Evolutionary conservation across 1,284 basidiomycete species (phyloP).

Genomic region (Sparassis latifolia): DNA sequence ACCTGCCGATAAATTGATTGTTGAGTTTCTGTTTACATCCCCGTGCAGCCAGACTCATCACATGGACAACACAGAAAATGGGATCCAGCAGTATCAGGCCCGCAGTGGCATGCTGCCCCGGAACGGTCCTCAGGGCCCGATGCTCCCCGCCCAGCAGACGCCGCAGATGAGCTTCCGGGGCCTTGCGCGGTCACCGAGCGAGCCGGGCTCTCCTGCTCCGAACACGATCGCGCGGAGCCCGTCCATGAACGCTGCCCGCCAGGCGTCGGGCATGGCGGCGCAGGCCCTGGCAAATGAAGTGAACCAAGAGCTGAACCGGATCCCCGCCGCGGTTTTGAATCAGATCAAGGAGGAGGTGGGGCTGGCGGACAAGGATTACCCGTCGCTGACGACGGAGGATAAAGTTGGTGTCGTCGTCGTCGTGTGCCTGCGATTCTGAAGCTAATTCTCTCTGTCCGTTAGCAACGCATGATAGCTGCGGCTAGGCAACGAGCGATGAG

Average conservation of each 20-base stretch:
- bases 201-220: slow-evolving; percentile 44
- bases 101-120: slow-evolving; percentile 49
- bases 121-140: slow-evolving; percentile 27
- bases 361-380: slow-evolving; percentile 42
- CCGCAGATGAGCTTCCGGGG: slow-evolving; percentile 34
- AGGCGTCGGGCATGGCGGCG: slow-evolving; percentile 26
- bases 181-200: slow-evolving; percentile 45
- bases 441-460: not conserved
- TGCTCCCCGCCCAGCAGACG: slow-evolving; percentile 29
- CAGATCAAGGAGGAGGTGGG: slow-evolving; percentile 40
- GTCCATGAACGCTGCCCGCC: slow-evolving; percentile 37
- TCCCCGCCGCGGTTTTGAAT: slow-evolving; percentile 28
- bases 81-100: slow-evolving; percentile 22
- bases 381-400: slow-evolving; percentile 38
- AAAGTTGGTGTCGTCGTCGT: slow-evolving; percentile 39
- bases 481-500: slow-evolving; percentile 48
- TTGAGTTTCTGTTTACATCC: too few species aligned
- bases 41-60: too few species aligned
- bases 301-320: slow-evolving; percentile 30
- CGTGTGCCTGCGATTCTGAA: slow-evolving; percentile 5
- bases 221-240: slow-evolving; percentile 50
- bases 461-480: slow-evolving; percentile 36
- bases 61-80: too few species aligned
- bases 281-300: slow-evolving; percentile 12
- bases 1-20: too few species aligned